Conservation (phyloP, 192 early-diverging fungal genomes). For the Jimgerdemannia flammicorona region DNA sequence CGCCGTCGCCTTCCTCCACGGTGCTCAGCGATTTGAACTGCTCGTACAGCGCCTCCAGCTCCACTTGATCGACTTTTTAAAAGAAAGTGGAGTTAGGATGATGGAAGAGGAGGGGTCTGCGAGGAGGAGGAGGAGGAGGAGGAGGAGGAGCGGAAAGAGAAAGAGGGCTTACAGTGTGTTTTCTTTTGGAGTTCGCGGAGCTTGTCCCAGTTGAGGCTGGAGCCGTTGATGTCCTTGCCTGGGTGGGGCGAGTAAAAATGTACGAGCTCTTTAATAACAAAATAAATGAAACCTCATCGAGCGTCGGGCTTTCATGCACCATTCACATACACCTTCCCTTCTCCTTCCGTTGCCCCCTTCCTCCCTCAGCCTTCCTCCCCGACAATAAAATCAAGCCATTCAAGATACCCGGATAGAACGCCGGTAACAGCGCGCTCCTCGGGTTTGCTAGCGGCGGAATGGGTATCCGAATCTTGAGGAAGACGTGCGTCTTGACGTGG, state of each 20-base stretch:
- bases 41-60: slow-evolving; percentile 82
- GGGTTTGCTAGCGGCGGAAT: slow-evolving; percentile 87
- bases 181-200: slow-evolving; percentile 45
- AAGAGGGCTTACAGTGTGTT: slow-evolving; percentile 63
- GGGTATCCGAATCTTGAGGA: slow-evolving; percentile 89
- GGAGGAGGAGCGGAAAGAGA: slow-evolving; percentile 8
- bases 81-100: neutral
- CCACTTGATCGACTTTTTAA: slow-evolving; percentile 71
- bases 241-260: neutral
- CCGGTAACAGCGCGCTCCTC: slow-evolving; percentile 61
- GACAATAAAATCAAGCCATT: neutral
- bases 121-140: slow-evolving; percentile 5
- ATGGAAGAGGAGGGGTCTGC: slow-evolving; percentile 6
- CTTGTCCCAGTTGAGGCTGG: slow-evolving; percentile 25
- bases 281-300: neutral
- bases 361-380: neutral
- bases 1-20: slow-evolving; percentile 49
- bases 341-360: slow-evolving; percentile 15
- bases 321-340: slow-evolving; percentile 11
- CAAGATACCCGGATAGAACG: slow-evolving; percentile 72
- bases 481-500: slow-evolving; percentile 78
- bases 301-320: slow-evolving; percentile 5
- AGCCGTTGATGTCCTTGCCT: slow-evolving; percentile 22
- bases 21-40: slow-evolving; percentile 84
- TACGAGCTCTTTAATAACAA: neutral